Evolutionary conservation across 768 basidiomycete genomes (phyloP), one percentile per base, ranked within the genome.

Genomic region (Auricularia heimuer): DNA sequence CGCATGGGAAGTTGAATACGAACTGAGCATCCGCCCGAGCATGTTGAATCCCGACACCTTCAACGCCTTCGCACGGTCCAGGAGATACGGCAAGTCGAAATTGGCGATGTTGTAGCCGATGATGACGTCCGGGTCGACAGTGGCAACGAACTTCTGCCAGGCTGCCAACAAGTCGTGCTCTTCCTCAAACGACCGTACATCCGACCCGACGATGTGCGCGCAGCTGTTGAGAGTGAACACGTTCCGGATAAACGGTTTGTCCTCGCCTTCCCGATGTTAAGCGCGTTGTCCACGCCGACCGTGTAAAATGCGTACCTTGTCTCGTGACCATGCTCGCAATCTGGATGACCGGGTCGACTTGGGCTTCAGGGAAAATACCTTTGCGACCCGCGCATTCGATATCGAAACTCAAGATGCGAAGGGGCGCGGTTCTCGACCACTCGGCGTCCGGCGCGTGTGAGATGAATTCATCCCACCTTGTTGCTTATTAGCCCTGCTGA

Each of bases 271-370:
- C 33, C 54, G 11, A 37, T 63, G 54, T 67, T 66, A 42, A 18
- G 58, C 51, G 34, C 66, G 44, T 39, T 60, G 16, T 12, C 18
- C 6, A 37, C 60, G 62, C 16, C 24, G 18, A 35, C 34, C 18
- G 21, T 11, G 24, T 51, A 36, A 12, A 11, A 7, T 16, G 68
- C 77, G n/a, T 64, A 93, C 95, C 95, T 83, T 99, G 97, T 3
- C 90, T 83, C 42, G 95, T 98, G 11, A 98, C 96, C 97, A 98
- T 98, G 74, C 93, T 97, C 1, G 96, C 97, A 66, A 98, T 98
- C 72, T 98, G 97, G 70, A 98, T 98, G 64, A 99, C 93, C 8
- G 96, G 96, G 75, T 99, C 97, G 36, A 82, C 73, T 10, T 86
- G 79, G 7, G 97, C 82, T 71, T 98, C 97, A 0, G 97, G 97